These are phyloP conservation scores for Podila minutissima DNA, from an alignment of 192 early-diverging fungal genomes.

Conservation along the genomic window DNA sequence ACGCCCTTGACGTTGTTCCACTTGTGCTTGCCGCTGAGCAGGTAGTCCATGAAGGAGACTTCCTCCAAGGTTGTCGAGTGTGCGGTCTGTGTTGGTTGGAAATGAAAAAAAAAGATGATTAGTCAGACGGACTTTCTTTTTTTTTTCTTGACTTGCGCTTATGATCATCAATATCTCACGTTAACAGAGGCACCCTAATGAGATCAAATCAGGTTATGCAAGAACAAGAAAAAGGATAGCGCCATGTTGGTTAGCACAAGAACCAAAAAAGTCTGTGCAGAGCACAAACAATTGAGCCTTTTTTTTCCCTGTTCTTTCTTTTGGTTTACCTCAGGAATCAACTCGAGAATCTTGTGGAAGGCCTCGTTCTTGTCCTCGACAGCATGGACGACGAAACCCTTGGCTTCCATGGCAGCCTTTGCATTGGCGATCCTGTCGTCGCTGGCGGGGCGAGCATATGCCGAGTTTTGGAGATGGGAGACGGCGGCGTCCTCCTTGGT, in stretches of 20 bases:
- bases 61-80: conserved; percentile 44
- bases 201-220: no score
- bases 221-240: no score
- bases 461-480: not conserved
- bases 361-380: conserved; percentile 22
- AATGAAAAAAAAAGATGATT: not conserved
- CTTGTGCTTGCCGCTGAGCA: conserved; percentile 12
- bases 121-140: not conserved
- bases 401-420: conserved; percentile 18
- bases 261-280: no score
- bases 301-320: no score
- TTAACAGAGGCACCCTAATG: no score
- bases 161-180: no score
- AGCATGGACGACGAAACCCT: conserved; percentile 30
- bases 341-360: conserved; percentile 16
- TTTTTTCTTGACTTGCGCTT: no score
- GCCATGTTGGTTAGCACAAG: no score
- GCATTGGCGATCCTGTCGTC: conserved; percentile 8
- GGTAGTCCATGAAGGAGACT: conserved; percentile 34
- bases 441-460: conserved; percentile 1
- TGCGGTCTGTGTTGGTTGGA: conserved; percentile 3
- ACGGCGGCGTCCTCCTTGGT: not conserved
- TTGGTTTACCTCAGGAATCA: conserved; percentile 21
- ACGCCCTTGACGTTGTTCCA: conserved; percentile 33
- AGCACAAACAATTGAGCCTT: no score